Conservation (phyloP, 805 yeast species). For the Sungouiella blattae region DNA sequence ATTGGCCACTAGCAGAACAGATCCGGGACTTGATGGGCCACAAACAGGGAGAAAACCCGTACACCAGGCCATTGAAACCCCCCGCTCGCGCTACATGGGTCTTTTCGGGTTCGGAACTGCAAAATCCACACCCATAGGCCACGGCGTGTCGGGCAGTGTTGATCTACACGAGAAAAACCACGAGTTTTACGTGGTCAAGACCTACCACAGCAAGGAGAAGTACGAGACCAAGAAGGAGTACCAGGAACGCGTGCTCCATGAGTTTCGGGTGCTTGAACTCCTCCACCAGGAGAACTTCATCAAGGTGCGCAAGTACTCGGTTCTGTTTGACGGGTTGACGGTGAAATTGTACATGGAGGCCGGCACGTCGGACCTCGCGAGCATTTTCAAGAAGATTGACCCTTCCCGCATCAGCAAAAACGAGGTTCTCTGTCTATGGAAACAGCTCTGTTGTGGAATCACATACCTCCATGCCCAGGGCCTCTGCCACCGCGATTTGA, state of each 20-base stretch:
- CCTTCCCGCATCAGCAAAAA: no score
- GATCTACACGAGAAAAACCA: conserved; percentile 17
- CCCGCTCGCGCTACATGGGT: background rate
- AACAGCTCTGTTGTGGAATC: conserved; percentile 40
- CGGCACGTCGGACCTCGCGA: conserved; percentile 19
- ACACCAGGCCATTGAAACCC: no score
- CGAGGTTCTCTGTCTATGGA: conserved; percentile 32
- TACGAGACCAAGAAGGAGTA: conserved; percentile 41
- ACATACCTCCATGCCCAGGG: conserved; percentile 32
- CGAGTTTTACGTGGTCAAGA: conserved; percentile 41
- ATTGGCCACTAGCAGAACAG: no score
- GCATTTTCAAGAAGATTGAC: no score
- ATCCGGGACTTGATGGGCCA: no score
- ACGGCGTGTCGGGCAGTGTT: conserved; percentile 33
- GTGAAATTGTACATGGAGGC: conserved; percentile 34
- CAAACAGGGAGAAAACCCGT: no score
- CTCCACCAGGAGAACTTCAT: conserved; percentile 35
- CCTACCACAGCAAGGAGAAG: conserved; percentile 36
- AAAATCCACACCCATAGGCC: conserved; percentile 23
- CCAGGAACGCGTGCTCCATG: conserved; percentile 32
- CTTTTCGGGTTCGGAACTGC: background rate
- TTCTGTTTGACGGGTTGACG: conserved; percentile 16
- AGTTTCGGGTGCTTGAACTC: conserved; percentile 27
- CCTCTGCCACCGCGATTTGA: conserved; percentile 50
- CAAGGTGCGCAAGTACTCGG: conserved; percentile 26